These are phyloP conservation scores for Tuber magnatum DNA, from an alignment of 495 filamentous ascomycete genomes.

Conservation along the genomic window DNA sequence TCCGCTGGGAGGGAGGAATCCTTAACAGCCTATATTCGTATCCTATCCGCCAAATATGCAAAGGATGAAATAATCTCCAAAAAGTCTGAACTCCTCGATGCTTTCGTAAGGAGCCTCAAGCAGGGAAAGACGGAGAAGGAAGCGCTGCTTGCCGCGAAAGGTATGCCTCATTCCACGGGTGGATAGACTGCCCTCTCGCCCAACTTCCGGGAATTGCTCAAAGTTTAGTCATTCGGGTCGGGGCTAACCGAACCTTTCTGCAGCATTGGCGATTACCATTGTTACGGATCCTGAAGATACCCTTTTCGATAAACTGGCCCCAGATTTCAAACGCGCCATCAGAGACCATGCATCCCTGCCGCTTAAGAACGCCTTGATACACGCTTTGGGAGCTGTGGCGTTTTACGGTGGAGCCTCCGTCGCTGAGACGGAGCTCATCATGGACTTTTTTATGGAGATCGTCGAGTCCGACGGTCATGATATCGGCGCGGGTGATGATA, in stretches of 20 bases:
- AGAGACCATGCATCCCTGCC: conserved; percentile 58
- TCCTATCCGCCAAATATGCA: conserved; percentile 67
- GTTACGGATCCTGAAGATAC: conserved; percentile 65
- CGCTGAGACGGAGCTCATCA: conserved; percentile 62
- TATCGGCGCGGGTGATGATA: conserved; percentile 66
- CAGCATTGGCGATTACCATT: conserved; percentile 65
- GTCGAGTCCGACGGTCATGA: conserved; percentile 73
- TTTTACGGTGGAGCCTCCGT: conserved; percentile 73
- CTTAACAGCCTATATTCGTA: conserved; percentile 60
- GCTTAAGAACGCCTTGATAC: conserved; percentile 67
- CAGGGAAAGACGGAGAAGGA: conserved; percentile 66
- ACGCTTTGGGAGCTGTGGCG: conserved; percentile 62
- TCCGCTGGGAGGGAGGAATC: conserved; percentile 70
- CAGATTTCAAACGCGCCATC: conserved; percentile 61
- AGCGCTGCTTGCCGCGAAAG: conserved; percentile 59
- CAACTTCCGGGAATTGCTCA: not conserved
- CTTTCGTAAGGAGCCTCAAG: conserved; percentile 67
- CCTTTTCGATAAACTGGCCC: conserved; percentile 58
- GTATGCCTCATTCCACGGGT: conserved; percentile 24
- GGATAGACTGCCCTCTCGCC: conserved; percentile 2
- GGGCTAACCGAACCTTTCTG: conserved; percentile 15
- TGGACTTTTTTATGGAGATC: conserved; percentile 80
- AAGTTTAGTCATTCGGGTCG: not conserved
- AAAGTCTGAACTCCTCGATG: conserved; percentile 59
- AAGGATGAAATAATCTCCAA: conserved; percentile 57